phyloP scores from a whole-genome alignment of 306 rosid genomes.

The Mucuna pruriens region DNA sequence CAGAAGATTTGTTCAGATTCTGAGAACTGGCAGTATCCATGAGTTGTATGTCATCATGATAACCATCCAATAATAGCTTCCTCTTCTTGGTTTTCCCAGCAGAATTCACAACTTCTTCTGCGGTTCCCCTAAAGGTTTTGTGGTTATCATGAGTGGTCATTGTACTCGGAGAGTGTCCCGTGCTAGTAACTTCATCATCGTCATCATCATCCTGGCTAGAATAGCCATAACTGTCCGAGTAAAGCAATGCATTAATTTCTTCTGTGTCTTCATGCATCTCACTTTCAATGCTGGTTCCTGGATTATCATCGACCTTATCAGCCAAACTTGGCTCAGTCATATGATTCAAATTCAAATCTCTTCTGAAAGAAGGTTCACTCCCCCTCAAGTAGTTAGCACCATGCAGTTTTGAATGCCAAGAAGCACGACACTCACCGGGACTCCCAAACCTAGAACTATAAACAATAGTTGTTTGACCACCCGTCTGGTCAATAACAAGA shows the following conservation, averaged over 20 bases:
- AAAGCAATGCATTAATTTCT: constrained; percentile 85
- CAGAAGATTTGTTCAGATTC: constrained; percentile 46
- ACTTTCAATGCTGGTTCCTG: constrained; percentile 51
- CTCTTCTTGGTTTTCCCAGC: constrained; percentile 61
- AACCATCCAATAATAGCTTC: constrained; percentile 50
- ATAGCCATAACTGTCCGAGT: constrained; percentile 65
- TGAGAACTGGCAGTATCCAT: constrained; percentile 67
- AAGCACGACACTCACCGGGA: constrained; percentile 55
- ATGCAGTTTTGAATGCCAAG: constrained; percentile 53
- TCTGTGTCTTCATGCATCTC: constrained; percentile 95
- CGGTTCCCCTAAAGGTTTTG: constrained; percentile 17
- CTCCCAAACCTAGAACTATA: constrained; percentile 58
- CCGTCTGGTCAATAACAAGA: constrained; percentile 66
- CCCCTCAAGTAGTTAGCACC: constrained; percentile 41
- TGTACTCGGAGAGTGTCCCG: constrained; percentile 85
- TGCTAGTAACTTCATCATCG: constrained; percentile 89
- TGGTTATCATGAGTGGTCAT: constrained; percentile 56
- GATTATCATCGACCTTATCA: constrained; percentile 46
- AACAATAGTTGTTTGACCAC: constrained; percentile 61
- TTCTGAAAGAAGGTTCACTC: constrained; percentile 38
- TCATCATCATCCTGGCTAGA: constrained; percentile 67
- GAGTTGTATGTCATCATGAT: constrained; percentile 38
- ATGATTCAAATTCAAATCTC: constrained; percentile 44
- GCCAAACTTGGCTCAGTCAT: constrained; percentile 43
- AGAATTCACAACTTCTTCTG: constrained; percentile 69